Percentiles rank a stretch among this genome's conserved stretches.
These are phyloP conservation scores for Trichodelitschia bisporula DNA, from an alignment of 495 filamentous ascomycete species.

Conservation along the genomic window DNA sequence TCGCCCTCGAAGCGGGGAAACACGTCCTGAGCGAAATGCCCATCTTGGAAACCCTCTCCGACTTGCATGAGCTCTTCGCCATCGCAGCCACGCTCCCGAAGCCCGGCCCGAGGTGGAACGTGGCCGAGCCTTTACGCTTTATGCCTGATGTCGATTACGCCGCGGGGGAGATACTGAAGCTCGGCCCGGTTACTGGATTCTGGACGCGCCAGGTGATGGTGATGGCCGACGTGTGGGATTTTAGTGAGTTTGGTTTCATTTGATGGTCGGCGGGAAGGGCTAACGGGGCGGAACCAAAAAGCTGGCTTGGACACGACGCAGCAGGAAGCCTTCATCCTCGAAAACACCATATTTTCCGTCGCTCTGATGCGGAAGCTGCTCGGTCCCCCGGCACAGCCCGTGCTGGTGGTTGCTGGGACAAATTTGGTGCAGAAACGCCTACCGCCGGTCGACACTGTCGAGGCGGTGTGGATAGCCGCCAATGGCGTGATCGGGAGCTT, in stretches of 20 bases:
- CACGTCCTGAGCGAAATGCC: constrained; percentile 73
- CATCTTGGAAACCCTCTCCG: constrained; percentile 42
- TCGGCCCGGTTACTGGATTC: constrained; percentile 44
- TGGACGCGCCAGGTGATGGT: constrained; percentile 30
- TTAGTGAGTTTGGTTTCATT: too few species aligned
- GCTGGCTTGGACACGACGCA: constrained; percentile 4
- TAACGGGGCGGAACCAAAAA: not conserved
- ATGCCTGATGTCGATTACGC: constrained; percentile 29
- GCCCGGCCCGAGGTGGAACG: constrained; percentile 31
- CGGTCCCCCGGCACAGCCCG: too few species aligned
- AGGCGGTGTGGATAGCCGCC: too few species aligned
- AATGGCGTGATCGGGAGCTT: too few species aligned
- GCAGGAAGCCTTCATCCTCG: too few species aligned
- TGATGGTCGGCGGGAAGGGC: constrained; percentile 3
- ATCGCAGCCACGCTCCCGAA: too few species aligned
- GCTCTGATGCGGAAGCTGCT: too few species aligned
- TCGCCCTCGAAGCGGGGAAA: constrained; percentile 34
- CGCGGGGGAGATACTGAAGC: constrained; percentile 26
- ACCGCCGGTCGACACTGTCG: too few species aligned
- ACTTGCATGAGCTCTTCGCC: too few species aligned
- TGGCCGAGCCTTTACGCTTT: constrained; percentile 62
- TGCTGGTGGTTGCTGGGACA: too few species aligned
- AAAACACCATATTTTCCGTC: too few species aligned
- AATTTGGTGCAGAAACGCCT: too few species aligned
- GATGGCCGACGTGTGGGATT: constrained; percentile 30